Conservation (phyloP, 2,329 filamentous ascomycete genomes). For the Clarireedia monteithiana region DNA sequence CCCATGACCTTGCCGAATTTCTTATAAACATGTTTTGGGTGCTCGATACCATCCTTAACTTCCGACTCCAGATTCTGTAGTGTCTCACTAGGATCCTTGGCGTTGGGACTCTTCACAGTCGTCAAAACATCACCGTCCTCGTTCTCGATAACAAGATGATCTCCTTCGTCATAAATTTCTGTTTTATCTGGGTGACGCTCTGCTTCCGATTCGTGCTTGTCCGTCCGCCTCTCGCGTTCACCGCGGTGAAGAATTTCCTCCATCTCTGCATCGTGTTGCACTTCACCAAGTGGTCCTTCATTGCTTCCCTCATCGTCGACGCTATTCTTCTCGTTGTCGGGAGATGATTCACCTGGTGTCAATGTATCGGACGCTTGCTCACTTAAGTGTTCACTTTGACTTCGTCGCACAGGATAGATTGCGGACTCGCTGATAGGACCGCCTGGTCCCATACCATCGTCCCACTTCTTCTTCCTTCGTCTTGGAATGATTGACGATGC, state of each 20-base stretch:
- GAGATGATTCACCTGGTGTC: conserved; percentile 25
- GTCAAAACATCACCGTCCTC: conserved; percentile 78
- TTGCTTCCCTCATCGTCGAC: conserved; percentile 28
- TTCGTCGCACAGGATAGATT: conserved; percentile 57
- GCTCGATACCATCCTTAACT: conserved; percentile 29
- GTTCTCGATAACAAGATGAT: conserved; percentile 75
- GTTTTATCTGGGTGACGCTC: conserved; percentile 33
- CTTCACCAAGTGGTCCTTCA: conserved; percentile 25
- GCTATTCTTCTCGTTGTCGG: conserved; percentile 17
- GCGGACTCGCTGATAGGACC: conserved; percentile 87
- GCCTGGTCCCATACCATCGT: conserved; percentile 67
- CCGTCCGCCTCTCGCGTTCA: conserved; percentile 30
- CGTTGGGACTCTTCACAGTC: conserved; percentile 39
- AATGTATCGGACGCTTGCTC: conserved; percentile 26
- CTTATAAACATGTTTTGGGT: conserved; percentile 10
- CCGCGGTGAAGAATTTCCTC: conserved; percentile 27
- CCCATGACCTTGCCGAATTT: conserved; percentile 27
- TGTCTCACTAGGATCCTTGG: conserved; percentile 26
- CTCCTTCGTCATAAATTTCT: conserved; percentile 74
- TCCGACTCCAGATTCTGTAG: conserved; percentile 33
- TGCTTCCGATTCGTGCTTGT: conserved; percentile 24
- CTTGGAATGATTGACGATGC: conserved; percentile 52
- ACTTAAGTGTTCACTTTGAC: conserved; percentile 20
- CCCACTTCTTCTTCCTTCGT: conserved; percentile 59
- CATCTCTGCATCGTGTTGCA: conserved; percentile 31